A percentile compares a stretch with the other conserved stretches of the same genome.
Conservation (phyloP, 805 yeast species). For the Hyphopichia homilentoma region DNA sequence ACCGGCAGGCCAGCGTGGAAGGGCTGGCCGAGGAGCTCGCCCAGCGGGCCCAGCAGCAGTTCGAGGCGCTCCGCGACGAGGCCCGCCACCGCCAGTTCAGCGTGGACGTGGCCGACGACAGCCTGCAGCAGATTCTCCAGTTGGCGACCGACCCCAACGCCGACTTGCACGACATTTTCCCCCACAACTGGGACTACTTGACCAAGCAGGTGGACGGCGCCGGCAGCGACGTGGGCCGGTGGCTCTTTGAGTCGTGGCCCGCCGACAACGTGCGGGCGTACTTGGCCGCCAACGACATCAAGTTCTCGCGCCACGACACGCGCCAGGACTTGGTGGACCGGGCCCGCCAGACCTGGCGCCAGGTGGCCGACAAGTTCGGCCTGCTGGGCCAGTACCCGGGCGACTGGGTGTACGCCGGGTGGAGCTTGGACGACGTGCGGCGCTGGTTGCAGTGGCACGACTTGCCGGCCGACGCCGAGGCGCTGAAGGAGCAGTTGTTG, state of each 20-base stretch:
- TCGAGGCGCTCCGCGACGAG: slow-evolving; percentile 13
- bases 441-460: slow-evolving; percentile 47
- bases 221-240: slow-evolving; percentile 19
- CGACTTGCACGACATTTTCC: slow-evolving; percentile 11
- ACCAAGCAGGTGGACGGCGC: slow-evolving; percentile 2
- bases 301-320: slow-evolving; percentile 16
- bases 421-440: slow-evolving; percentile 49
- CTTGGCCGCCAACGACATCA: slow-evolving; percentile 27
- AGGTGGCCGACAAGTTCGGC: slow-evolving; percentile 31
- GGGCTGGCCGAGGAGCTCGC: slow-evolving; percentile 19
- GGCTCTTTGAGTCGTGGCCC: slow-evolving; percentile 52
- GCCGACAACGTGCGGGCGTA: slow-evolving; percentile 25
- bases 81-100: not conserved
- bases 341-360: slow-evolving; percentile 39
- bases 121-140: slow-evolving; percentile 12
- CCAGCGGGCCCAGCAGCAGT: slow-evolving; percentile 22
- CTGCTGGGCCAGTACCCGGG: slow-evolving; percentile 47
- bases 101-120: slow-evolving; percentile 6
- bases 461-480: slow-evolving; percentile 27
- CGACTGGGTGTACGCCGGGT: slow-evolving; percentile 48
- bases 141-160: slow-evolving; percentile 12
- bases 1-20: slow-evolving; percentile 20
- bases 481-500: slow-evolving; percentile 44
- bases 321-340: slow-evolving; percentile 39
- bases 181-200: slow-evolving; percentile 14